Evolutionary conservation across 768 basidiomycete species (phyloP).

Genomic region (Roridomyces roridus): DNA sequence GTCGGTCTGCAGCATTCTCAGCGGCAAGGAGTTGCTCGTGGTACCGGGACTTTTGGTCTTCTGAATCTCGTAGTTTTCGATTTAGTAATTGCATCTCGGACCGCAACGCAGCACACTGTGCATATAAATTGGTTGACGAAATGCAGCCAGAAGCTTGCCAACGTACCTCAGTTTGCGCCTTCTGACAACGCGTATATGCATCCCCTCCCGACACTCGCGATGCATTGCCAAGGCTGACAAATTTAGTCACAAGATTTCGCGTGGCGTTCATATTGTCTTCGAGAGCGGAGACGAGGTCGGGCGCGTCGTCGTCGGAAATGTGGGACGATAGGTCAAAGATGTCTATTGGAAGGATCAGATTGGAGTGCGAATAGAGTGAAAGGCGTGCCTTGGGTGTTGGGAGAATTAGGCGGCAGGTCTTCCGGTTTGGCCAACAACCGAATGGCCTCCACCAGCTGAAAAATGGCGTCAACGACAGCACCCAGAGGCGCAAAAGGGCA

Average conservation of each 20-base stretch:
- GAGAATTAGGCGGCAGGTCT: conserved; percentile 48
- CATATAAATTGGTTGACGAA: conserved; percentile 16
- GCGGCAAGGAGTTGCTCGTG: conserved; percentile 57
- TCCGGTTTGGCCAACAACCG: conserved; percentile 62
- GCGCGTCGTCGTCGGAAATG: conserved; percentile 42
- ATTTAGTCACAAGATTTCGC: conserved; percentile 60
- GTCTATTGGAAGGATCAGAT: conserved; percentile 34
- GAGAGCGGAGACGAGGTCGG: conserved; percentile 50
- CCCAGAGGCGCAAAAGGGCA: conserved; percentile 3
- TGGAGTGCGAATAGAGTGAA: conserved; percentile 9
- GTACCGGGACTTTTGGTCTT: conserved; percentile 54
- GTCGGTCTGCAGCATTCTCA: conserved; percentile 68
- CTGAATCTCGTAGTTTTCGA: conserved; percentile 54
- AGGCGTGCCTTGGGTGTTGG: conserved; percentile 48
- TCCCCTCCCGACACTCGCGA: conserved; percentile 44
- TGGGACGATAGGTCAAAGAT: conserved; percentile 54
- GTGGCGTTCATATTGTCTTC: conserved; percentile 64
- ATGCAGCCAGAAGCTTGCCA: not conserved
- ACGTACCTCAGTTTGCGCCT: conserved; percentile 65
- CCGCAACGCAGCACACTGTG: conserved; percentile 61
- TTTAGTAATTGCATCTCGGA: conserved; percentile 62
- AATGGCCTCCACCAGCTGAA: conserved; percentile 71
- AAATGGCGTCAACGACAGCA: conserved; percentile 11
- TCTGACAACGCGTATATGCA: conserved; percentile 54
- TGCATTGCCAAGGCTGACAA: conserved; percentile 52